Base-by-base conservation (phyloP, 2,329 filamentous ascomycete species). In the Acephala macrosclerotiorum region DNA sequence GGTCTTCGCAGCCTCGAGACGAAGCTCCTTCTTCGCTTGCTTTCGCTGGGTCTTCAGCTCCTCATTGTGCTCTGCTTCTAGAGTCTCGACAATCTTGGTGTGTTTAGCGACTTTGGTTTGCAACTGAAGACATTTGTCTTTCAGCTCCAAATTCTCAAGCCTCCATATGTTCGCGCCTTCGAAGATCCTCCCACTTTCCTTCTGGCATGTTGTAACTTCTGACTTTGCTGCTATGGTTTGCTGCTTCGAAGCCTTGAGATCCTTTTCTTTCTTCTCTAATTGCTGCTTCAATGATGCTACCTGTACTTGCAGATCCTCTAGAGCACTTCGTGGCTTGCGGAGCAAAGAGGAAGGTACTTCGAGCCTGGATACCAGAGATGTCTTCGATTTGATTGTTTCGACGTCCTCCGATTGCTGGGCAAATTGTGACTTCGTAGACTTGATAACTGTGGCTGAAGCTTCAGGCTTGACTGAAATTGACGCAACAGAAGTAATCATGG, bases 181-280 rank as follows among this genome's bases (percentile, higher is more conserved):
- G 7, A 20, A 3, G 16, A 47, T 14, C 5, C 3, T 20, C n/a
- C 22, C 12, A 22, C 11, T 53, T 12, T 36, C 20, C 16, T 12
- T 29, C 29, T 58, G 22, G n/a, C 8, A 36, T 18, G 45, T 26
- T 9, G 22, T 20, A 18, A 29, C 26, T 3, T 38, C 35, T 9
- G 38, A 38, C 58, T 45, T 20, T 29, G 22, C 49, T 16, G 36
- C 14, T 29, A 42, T 20, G 7, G 18, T 35, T 22, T 33, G 38
- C 16, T 60, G 35, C 12, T 63, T 66, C 14, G 64, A 29, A 5
- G 22, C 55, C 14, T 63, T 63, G 3, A 63, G 12, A 16, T 66
- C 64, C 14, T 35, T 14, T 2, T 66, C 49, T 8, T 55, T 60
- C 22, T 59, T 63, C 7, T 60, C 49, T 1, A 66, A 2, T 5